Evolutionary conservation across 1,139 yeast species (phyloP).

Genomic region (Saccharomycopsis hybrid): DNA sequence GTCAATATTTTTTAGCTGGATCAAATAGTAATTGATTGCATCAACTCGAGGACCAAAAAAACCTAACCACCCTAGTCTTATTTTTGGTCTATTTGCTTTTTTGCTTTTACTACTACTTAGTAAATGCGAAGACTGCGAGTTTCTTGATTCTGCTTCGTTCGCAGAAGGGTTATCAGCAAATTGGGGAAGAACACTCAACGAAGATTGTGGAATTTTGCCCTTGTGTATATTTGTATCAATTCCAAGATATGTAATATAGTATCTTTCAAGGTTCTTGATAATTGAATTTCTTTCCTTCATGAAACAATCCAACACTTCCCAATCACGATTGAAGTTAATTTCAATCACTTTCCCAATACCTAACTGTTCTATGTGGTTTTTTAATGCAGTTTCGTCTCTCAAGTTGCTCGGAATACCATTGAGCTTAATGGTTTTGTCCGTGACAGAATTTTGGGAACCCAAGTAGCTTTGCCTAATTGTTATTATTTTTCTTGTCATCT

Average conservation of each 20-base stretch:
- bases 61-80: conserved; percentile 42
- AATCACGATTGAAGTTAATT: conserved; percentile 27
- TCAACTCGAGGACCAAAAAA: conserved; percentile 55
- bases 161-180: conserved; percentile 3
- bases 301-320: conserved; percentile 20
- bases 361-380: conserved; percentile 50
- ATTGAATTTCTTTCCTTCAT: conserved; percentile 16
- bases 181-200: conserved; percentile 6
- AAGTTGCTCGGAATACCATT: conserved; percentile 72
- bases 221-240: conserved; percentile 13
- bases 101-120: conserved; percentile 18
- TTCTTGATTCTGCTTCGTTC: neutral
- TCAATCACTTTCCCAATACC: conserved; percentile 56
- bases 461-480: conserved; percentile 72
- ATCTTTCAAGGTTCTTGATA: conserved; percentile 9
- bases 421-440: conserved; percentile 84
- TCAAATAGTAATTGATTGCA: conserved; percentile 55
- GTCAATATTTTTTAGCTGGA: conserved; percentile 51
- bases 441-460: conserved; percentile 83
- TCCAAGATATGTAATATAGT: conserved; percentile 12
- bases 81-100: conserved; percentile 33
- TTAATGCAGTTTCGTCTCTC: conserved; percentile 28
- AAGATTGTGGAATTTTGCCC: conserved; percentile 17
- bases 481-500: conserved; percentile 68
- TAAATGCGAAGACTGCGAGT: neutral